These are phyloP conservation scores for Syzygium oleosum DNA, from an alignment of 345 rosid genomes.

Conservation along the genomic window DNA sequence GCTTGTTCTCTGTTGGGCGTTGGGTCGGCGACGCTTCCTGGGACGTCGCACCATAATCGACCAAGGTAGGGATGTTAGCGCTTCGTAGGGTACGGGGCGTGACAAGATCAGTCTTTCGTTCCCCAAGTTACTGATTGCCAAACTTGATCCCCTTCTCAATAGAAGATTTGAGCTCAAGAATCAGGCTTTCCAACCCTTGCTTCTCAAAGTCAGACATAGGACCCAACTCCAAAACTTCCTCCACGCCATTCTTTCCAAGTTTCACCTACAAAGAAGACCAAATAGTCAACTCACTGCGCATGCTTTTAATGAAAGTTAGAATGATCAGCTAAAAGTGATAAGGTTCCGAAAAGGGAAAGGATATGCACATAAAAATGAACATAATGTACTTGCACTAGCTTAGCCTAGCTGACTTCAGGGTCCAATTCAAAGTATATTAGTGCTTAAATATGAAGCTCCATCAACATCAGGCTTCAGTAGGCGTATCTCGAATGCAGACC, in stretches of 20 bases:
- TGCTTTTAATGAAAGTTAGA: not conserved
- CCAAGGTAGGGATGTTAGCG: no score
- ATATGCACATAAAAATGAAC: not conserved
- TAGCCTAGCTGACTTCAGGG: not conserved
- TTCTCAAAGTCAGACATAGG: constrained; percentile 63
- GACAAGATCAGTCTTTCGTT: not conserved
- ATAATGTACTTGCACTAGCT: not conserved
- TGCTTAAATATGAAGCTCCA: not conserved
- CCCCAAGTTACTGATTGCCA: constrained; percentile 23
- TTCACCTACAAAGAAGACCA: constrained; percentile 24
- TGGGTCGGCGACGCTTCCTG: no score
- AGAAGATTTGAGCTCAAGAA: constrained; percentile 59
- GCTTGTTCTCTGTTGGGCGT: no score
- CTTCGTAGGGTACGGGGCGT: no score
- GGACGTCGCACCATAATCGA: no score
- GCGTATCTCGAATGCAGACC: not conserved
- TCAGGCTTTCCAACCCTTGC: constrained; percentile 57
- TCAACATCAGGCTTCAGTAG: not conserved
- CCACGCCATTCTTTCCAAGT: constrained; percentile 50
- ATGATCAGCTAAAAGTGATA: not conserved
- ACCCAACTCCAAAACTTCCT: constrained; percentile 71
- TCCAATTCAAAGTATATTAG: not conserved
- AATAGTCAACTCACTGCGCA: no score
- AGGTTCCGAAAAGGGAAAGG: not conserved
- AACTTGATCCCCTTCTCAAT: constrained; percentile 77